Base-by-base conservation (phyloP, 2,329 filamentous ascomycete species). In the Bipolaris victoriae region DNA sequence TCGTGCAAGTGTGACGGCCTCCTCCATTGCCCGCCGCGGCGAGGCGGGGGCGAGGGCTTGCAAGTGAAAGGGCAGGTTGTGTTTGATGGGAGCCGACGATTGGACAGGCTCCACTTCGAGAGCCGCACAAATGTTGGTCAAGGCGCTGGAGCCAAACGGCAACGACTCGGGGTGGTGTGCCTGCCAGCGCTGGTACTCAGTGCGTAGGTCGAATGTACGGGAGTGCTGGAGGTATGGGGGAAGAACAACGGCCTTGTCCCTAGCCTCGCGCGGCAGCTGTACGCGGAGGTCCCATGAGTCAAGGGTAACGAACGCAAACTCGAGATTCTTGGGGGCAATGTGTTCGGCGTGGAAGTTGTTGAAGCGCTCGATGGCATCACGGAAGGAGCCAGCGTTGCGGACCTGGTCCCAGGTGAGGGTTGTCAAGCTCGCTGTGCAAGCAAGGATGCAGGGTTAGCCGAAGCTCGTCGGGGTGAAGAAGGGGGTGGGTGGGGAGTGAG, bases 381-480 rank as follows among this genome's bases (percentile, higher is more conserved):
- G 89, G 86, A 98, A 99, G 67, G 92, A 94, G 67, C 95, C 95
- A 76, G 95, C 94, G 78, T 94, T 96, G 77, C 94, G 90, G 76
- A 99, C 95, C 82, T 99, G 94, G 79, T 99, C 95, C 95, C 95
- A 99, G 52, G 95, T 98, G 71, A 99, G 83, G 66, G 95, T 99
- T 44, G 95, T 99, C 77, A 99, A 84, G 82, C 93, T 97, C 76
- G 95, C 93, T 97, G 76, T 66, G 44, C 18, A 41, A 51, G 60
- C 7, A 36, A 51, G 60, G 62, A 63, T 46, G 59, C 39, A 61
- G 67, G 62, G 58, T 50, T 22, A 55, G 46, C 26, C 40, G 52
- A 26, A 54, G 26, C 40, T 26, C 43, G 33, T 45, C 7, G n/a
- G 11, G 3, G n/a, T 18, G 43, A 18, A 9, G 15, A 5, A 13